Conservation (phyloP, 2,329 filamentous ascomycete genomes). For the Cladosporium sp. region DNA sequence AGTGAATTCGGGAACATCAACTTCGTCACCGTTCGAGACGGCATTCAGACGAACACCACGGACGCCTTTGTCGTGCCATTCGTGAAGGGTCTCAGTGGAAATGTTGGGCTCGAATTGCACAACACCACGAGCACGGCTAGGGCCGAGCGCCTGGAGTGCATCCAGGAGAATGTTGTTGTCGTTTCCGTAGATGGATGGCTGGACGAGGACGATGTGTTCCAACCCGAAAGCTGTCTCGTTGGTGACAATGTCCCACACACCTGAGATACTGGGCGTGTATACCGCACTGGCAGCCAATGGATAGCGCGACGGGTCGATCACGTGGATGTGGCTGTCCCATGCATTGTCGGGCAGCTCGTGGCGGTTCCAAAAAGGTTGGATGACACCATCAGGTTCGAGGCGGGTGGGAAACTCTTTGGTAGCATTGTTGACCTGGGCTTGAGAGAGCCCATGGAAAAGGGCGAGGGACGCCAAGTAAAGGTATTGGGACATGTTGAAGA, state of each 20-base stretch:
- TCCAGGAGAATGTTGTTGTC: constrained; percentile 58
- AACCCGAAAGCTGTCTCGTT: constrained; percentile 42
- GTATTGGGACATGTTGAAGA: neutral
- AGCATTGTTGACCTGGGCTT: constrained; percentile 7
- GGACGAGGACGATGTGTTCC: constrained; percentile 52
- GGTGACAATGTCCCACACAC: constrained; percentile 4
- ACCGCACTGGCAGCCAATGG: constrained; percentile 34
- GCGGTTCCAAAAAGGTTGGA: constrained; percentile 7
- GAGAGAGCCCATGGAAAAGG: neutral
- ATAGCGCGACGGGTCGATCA: constrained; percentile 50
- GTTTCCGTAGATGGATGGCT: constrained; percentile 57
- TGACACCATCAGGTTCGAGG: neutral
- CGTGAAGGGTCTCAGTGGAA: constrained; percentile 36
- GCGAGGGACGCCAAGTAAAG: neutral
- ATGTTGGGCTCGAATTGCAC: constrained; percentile 52
- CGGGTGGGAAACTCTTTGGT: constrained; percentile 5
- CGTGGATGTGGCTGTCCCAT: constrained; percentile 51
- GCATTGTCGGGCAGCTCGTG: constrained; percentile 3
- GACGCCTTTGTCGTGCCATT: constrained; percentile 56
- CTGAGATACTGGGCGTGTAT: constrained; percentile 9
- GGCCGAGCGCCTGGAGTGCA: constrained; percentile 47
- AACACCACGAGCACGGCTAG: constrained; percentile 49
- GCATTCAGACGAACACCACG: constrained; percentile 58
- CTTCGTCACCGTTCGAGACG: constrained; percentile 44
- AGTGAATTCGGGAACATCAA: constrained; percentile 40